Percentiles rank a stretch among this genome's conserved stretches.
Conservation (phyloP, 441 rosid genomes). For the Erodium trifolium region DNA sequence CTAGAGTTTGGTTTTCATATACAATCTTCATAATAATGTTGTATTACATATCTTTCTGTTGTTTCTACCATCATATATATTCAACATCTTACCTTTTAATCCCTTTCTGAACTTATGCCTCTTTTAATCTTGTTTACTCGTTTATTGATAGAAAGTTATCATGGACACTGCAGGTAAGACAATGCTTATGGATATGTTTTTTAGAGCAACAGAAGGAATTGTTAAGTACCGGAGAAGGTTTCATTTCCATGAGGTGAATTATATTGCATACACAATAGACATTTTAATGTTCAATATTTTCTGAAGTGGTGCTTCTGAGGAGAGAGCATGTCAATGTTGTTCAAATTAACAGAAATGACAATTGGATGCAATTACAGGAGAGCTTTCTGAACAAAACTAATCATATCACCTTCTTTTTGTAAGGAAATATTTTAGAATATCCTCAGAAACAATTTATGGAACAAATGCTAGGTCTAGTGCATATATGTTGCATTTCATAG, state of each 20-base stretch:
- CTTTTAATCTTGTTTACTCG: constrained; percentile 10
- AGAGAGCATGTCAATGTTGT: no score
- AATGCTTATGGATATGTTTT: constrained; percentile 97
- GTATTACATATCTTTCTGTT: neutral
- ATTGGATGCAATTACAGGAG: no score
- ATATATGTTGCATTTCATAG: no score
- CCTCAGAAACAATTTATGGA: no score
- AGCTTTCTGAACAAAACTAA: no score
- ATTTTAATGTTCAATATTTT: no score
- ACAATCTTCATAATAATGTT: neutral
- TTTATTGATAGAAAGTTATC: constrained; percentile 7
- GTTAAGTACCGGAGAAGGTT: constrained; percentile 60
- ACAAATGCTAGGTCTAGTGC: no score
- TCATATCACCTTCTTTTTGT: no score
- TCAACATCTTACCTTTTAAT: constrained; percentile 10
- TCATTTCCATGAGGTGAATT: constrained; percentile 80
- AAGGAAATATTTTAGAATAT: no score
- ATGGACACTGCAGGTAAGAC: constrained; percentile 62
- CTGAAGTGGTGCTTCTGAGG: no score
- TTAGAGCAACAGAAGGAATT: constrained; percentile 55
- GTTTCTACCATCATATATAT: neutral
- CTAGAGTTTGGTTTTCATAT: constrained; percentile 11
- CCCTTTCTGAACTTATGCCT: neutral
- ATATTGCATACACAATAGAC: neutral
- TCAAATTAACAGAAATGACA: no score